Percentiles rank a stretch among this genome's conserved stretches.
phyloP scores from a whole-genome alignment of 768 basidiomycete genomes.

The Suillus hirtellus region DNA sequence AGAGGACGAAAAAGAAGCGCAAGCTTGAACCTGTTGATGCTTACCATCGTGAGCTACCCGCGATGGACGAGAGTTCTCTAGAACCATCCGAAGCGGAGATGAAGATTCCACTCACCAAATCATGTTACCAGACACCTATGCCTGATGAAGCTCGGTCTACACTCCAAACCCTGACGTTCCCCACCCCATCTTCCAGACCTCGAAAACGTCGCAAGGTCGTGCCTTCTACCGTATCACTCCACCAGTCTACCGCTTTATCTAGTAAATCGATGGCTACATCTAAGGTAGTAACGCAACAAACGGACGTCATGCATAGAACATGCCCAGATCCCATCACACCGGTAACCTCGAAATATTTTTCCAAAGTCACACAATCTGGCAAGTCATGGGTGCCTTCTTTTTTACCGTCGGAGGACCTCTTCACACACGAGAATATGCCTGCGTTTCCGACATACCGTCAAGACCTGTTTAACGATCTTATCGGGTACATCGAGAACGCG shows the following conservation, averaged over 20 bases:
- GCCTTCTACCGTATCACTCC: background rate
- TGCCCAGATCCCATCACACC: slow-evolving; percentile 11
- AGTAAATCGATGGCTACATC: slow-evolving; percentile 1
- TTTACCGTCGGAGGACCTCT: background rate
- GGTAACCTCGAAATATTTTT: slow-evolving; percentile 10
- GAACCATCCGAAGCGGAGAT: background rate
- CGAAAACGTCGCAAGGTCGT: background rate
- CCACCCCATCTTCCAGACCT: background rate
- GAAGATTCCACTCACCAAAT: background rate
- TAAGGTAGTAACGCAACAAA: background rate
- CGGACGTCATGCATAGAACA: background rate
- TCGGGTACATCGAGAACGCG: slow-evolving; percentile 28
- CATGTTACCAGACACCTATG: background rate
- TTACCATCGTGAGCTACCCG: background rate
- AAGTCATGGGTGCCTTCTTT: slow-evolving; percentile 7
- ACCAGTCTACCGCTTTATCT: background rate
- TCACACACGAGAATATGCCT: background rate
- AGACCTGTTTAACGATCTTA: slow-evolving; percentile 23
- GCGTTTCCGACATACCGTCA: background rate
- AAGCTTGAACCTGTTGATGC: background rate
- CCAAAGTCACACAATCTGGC: slow-evolving; percentile 10
- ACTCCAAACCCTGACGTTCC: background rate
- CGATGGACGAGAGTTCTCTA: slow-evolving; percentile 8
- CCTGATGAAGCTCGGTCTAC: background rate
- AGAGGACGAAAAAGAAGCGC: background rate